Conservation (phyloP, 73 alveolate genomes). For the Paraurostyla sp. region DNA sequence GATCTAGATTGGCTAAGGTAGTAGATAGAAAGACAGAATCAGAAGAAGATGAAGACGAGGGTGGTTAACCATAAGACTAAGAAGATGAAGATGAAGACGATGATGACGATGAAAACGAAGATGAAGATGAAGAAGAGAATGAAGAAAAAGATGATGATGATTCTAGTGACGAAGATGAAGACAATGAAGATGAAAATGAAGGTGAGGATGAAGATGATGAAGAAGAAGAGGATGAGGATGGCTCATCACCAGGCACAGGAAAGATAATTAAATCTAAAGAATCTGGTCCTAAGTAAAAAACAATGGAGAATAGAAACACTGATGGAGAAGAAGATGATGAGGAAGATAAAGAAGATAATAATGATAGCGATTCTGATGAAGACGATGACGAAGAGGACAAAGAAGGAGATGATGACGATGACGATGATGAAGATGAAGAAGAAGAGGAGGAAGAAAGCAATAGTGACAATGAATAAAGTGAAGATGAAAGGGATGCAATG, state of each 20-base stretch:
- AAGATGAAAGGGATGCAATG: slow-evolving; percentile 36
- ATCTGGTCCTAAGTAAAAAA: slow-evolving; percentile 36
- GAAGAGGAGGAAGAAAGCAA: slow-evolving; percentile 47
- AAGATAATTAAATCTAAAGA: slow-evolving; percentile 31
- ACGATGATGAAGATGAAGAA: slow-evolving; percentile 59
- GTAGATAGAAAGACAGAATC: neutral
- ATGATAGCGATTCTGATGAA: slow-evolving; percentile 32
- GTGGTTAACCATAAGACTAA: neutral
- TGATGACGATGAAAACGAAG: neutral
- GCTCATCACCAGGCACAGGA: neutral
- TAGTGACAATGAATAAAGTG: slow-evolving; percentile 37
- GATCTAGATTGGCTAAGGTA: neutral
- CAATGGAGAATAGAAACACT: slow-evolving; percentile 28
- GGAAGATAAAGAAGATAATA: slow-evolving; percentile 8
- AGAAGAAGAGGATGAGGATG: slow-evolving; percentile 40
- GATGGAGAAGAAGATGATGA: slow-evolving; percentile 14
- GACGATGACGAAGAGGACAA: slow-evolving; percentile 55
- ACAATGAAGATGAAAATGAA: neutral
- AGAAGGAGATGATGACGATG: slow-evolving; percentile 65
- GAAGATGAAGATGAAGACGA: slow-evolving; percentile 9
- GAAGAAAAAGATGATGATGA: slow-evolving; percentile 30
- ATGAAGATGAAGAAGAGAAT: neutral
- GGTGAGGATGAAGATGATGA: slow-evolving; percentile 34
- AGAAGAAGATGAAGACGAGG: neutral
- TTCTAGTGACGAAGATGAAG: slow-evolving; percentile 44